Evolutionary conservation across 2,329 filamentous ascomycete genomes (phyloP), one percentile per base, ranked within the genome.

Genomic region (Epichloe brachyelytri): DNA sequence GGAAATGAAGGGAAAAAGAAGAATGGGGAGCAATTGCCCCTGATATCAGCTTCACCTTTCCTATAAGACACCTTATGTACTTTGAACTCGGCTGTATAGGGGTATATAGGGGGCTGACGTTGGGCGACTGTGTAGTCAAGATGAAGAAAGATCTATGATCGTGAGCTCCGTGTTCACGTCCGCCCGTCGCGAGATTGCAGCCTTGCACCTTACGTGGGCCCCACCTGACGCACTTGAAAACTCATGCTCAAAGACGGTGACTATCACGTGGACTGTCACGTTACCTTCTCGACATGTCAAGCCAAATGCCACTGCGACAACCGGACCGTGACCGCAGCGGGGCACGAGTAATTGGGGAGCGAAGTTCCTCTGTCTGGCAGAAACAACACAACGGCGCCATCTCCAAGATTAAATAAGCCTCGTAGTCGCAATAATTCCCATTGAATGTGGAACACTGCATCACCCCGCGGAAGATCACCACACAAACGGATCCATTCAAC

Each of bases 121-220:
- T 40, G 30, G 17, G 41, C 20, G 36, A 43, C 22, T 20, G 19
- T 33, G 26, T 45, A 37, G 30, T 45, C 48, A 52, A 26, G 39
- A 36, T 38, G 41, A n/a, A 14, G 41, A 49, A 36, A 46, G 41
- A 49, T 44, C 40, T 30, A n/a, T 46, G 34, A 46, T 38, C 43
- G 44, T 22, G 38, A 54, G 49, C 49, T 55, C 49, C 36, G 12
- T 33, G 43, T 40, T 39, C 34, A 48, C 47, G 41, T 44, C 40
- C 15, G 19, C 45, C 20, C 15, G 22, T 43, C 49, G 30, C 38
- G 20, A 49, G 36, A 40, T 49, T 30, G n/a, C 44, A 55, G 53
- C 55, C 55, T 56, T 52, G 49, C 49, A 33, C 46, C 36, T 44
- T 15, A 39, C 40, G 39, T 49, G 36, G 12, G 19, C 46, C 36